Percentiles rank a stretch among this genome's conserved stretches.
These are phyloP conservation scores for Sisymbrium irio DNA, from an alignment of 345 rosid genomes.

Conservation along the genomic window DNA sequence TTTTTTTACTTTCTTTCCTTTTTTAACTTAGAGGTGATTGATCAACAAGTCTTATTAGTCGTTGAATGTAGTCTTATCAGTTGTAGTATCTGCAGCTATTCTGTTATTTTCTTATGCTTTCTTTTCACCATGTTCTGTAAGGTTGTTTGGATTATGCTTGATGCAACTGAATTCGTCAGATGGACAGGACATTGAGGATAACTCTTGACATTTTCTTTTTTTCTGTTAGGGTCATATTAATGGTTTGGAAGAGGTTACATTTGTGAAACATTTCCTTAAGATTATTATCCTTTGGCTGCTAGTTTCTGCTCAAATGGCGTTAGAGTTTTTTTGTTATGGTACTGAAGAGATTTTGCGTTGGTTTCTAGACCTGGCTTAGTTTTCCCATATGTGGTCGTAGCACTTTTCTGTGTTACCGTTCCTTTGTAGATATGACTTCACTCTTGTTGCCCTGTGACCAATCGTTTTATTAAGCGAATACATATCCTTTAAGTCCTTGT, in stretches of 20 bases:
- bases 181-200: background rate
- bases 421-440: background rate
- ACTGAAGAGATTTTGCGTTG: background rate
- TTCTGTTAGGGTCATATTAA: background rate
- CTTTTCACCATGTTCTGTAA: background rate
- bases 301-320: constrained; percentile 6
- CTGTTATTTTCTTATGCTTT: background rate
- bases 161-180: background rate
- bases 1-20: background rate
- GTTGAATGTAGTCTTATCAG: background rate
- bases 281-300: background rate
- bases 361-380: background rate
- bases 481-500: background rate
- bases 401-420: constrained; percentile 2
- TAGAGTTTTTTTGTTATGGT: background rate
- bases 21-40: background rate
- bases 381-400: background rate
- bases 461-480: background rate
- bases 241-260: background rate
- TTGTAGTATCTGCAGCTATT: background rate
- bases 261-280: too few relatives aligned
- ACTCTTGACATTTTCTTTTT: background rate
- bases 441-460: background rate
- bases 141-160: background rate
- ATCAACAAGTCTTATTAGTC: background rate